phyloP scores from a whole-genome alignment of 2,329 filamentous ascomycete species.

The Arthrobotrys pseudoclavata region DNA sequence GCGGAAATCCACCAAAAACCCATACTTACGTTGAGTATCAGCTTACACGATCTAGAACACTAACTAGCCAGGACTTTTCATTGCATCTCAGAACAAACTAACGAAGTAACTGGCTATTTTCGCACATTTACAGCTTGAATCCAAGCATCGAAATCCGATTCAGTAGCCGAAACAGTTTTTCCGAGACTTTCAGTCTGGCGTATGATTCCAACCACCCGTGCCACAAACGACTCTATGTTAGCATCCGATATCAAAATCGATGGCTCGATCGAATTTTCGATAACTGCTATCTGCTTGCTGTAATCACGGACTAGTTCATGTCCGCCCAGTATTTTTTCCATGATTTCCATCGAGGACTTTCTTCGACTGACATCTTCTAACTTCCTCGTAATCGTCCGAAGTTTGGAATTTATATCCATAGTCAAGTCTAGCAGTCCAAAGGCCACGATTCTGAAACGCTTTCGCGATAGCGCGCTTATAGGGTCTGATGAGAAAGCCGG shows the following conservation, averaged over 20 bases:
- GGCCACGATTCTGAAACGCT: constrained; percentile 3
- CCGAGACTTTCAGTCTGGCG: background rate
- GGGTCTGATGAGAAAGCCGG: background rate
- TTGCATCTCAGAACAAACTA: too few relatives aligned
- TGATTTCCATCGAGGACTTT: background rate
- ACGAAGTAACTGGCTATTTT: too few relatives aligned
- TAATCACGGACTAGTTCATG: constrained; percentile 7
- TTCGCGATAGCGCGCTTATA: background rate
- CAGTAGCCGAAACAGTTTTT: background rate
- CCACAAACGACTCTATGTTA: background rate
- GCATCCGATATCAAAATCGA: background rate
- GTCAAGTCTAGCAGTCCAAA: background rate
- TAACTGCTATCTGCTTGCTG: background rate
- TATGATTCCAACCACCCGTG: background rate
- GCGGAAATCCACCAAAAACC: too few relatives aligned
- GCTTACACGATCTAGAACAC: too few relatives aligned
- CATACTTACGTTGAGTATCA: too few relatives aligned
- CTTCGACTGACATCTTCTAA: background rate
- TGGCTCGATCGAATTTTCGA: constrained; percentile 1
- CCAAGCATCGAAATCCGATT: background rate
- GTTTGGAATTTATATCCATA: background rate
- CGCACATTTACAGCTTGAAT: background rate
- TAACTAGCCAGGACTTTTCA: too few relatives aligned
- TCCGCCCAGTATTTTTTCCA: constrained; percentile 6
- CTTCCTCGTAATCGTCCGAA: background rate